Percentiles rank a stretch among this genome's conserved stretches.
Evolutionary conservation across 805 yeast species (phyloP).

Genomic region (Ogataea trehaloabstinens): DNA sequence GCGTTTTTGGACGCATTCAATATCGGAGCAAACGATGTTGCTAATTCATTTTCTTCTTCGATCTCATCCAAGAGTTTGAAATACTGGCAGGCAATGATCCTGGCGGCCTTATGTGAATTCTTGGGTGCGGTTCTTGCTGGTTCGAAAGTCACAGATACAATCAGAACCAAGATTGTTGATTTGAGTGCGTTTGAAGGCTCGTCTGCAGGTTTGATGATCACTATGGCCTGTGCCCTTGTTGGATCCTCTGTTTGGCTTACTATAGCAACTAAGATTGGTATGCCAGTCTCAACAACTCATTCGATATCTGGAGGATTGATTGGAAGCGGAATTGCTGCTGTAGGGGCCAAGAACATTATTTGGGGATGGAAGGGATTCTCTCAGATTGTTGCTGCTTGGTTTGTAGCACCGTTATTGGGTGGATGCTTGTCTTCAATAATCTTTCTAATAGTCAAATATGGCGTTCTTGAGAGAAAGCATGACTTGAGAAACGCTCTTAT

Average conservation of each 20-base stretch:
- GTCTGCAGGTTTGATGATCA: conserved; percentile 71
- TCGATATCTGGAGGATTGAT: conserved; percentile 74
- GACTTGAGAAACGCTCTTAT: conserved; percentile 54
- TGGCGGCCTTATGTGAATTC: conserved; percentile 71
- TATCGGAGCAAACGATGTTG: conserved; percentile 81
- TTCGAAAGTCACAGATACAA: conserved; percentile 70
- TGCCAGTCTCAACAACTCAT: conserved; percentile 83
- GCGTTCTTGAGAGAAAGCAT: conserved; percentile 58
- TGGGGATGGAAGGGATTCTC: conserved; percentile 81
- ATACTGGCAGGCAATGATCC: conserved; percentile 73
- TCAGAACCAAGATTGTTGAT: conserved; percentile 61
- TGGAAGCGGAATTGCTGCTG: conserved; percentile 74
- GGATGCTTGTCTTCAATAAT: conserved; percentile 59
- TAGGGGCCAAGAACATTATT: conserved; percentile 53
- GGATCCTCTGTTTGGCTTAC: conserved; percentile 74
- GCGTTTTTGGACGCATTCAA: conserved; percentile 79
- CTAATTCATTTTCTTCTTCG: conserved; percentile 75
- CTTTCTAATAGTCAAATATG: conserved; percentile 57
- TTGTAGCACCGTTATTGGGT: conserved; percentile 70
- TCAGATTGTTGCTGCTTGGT: conserved; percentile 77
- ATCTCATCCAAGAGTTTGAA: conserved; percentile 67
- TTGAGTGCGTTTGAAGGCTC: conserved; percentile 44
- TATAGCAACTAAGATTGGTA: conserved; percentile 61
- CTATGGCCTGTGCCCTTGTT: conserved; percentile 72
- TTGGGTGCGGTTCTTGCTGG: conserved; percentile 75